Conservation (phyloP, 768 basidiomycete species). For the Trametes cingulata region DNA sequence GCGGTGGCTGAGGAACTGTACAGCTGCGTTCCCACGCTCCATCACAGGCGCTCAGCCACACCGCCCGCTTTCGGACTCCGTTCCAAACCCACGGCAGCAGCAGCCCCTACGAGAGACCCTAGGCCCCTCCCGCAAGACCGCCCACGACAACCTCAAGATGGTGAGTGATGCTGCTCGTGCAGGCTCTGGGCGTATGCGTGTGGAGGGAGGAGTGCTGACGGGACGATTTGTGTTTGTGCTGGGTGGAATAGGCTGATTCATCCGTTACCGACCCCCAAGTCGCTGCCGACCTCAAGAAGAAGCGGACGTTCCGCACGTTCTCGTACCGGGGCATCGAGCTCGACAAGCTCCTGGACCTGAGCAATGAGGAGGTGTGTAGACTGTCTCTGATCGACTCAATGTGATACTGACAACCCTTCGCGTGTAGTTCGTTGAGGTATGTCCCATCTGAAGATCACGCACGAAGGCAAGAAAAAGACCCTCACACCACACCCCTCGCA, state of each 20-base stretch:
- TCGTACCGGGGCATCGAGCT: slow-evolving; percentile 98
- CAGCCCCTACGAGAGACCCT: slow-evolving; percentile 16
- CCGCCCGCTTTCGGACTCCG: slow-evolving; percentile 21
- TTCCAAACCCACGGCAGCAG: slow-evolving; percentile 17
- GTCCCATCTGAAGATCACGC: slow-evolving; percentile 23
- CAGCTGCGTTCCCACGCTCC: slow-evolving; percentile 50
- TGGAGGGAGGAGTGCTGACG: slow-evolving; percentile 24
- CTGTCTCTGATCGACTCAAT: neutral
- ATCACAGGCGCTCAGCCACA: slow-evolving; percentile 41
- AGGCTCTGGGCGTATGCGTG: neutral
- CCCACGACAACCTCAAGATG: slow-evolving; percentile 33
- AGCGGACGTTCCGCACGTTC: slow-evolving; percentile 98
- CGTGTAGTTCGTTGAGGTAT: slow-evolving; percentile 75
- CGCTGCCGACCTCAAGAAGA: slow-evolving; percentile 98
- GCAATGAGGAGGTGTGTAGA: slow-evolving; percentile 86
- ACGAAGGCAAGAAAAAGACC: neutral
- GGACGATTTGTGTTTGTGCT: neutral
- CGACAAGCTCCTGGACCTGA: slow-evolving; percentile 95
- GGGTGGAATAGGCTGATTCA: slow-evolving; percentile 73
- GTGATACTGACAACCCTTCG: neutral
- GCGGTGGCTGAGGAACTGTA: slow-evolving; percentile 47
- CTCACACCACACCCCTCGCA: slow-evolving; percentile 31
- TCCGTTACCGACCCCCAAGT: slow-evolving; percentile 86
- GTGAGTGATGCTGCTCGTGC: slow-evolving; percentile 23
- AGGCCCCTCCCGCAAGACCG: slow-evolving; percentile 21